Conservation (phyloP, 2,329 filamentous ascomycete species). For the Dichotomopilus funicola region DNA sequence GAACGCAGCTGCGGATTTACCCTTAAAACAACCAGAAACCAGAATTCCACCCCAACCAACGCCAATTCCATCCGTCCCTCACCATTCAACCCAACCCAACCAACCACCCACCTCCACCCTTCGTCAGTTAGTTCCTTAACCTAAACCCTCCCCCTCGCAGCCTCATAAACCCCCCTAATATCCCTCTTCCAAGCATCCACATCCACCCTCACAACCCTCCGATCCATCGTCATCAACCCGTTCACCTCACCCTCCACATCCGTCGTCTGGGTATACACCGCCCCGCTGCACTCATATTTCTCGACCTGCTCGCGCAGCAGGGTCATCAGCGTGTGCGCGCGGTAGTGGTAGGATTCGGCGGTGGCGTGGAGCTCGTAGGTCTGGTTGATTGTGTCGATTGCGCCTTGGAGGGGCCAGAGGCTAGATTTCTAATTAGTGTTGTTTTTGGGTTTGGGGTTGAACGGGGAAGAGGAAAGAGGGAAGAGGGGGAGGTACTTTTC, state of each 20-base stretch:
- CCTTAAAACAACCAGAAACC: too few relatives aligned
- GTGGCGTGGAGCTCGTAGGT: conserved; percentile 61
- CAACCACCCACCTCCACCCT: not conserved
- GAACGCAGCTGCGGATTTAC: too few relatives aligned
- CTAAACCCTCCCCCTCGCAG: conserved; percentile 32
- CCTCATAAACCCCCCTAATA: conserved; percentile 53
- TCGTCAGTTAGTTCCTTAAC: not conserved
- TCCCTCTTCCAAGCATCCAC: conserved; percentile 52
- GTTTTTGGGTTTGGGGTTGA: not conserved
- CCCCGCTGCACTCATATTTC: conserved; percentile 57
- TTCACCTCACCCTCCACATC: conserved; percentile 72
- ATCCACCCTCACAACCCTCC: conserved; percentile 52
- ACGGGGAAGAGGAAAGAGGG: not conserved
- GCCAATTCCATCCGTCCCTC: too few relatives aligned
- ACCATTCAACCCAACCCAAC: too few relatives aligned
- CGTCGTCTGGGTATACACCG: conserved; percentile 67
- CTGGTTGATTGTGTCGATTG: conserved; percentile 54
- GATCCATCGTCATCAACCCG: conserved; percentile 63
- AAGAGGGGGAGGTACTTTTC: not conserved
- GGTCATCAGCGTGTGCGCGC: conserved; percentile 51
- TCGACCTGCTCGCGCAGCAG: conserved; percentile 58
- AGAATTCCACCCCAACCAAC: too few relatives aligned
- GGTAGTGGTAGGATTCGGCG: conserved; percentile 59
- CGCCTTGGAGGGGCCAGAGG: conserved; percentile 57
- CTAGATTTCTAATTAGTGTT: conserved; percentile 23